Conservation (phyloP, 257 asterid species). For the Fraxinus quadrangulata region DNA sequence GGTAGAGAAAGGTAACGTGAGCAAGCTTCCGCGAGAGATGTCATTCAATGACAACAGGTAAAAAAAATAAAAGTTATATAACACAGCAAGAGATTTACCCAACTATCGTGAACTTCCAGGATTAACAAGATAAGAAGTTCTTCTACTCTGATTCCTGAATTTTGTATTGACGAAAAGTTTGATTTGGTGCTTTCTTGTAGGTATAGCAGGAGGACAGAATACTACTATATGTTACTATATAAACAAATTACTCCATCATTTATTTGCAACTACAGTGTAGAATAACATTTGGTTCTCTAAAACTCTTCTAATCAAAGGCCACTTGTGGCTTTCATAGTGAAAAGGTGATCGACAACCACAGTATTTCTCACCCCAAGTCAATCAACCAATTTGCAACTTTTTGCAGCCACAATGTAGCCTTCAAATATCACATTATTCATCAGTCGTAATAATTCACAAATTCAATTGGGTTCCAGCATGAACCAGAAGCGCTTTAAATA, state of each 20-base stretch:
- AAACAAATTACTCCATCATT: neutral
- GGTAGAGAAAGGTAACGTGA: too few relatives aligned
- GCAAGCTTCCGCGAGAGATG: neutral
- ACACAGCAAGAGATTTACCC: neutral
- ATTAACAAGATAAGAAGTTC: neutral
- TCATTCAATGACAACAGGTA: neutral
- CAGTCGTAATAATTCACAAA: neutral
- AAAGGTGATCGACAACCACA: neutral
- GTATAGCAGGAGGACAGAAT: neutral
- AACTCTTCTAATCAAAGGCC: neutral
- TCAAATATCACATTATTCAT: neutral
- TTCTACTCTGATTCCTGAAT: neutral
- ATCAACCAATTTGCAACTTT: neutral
- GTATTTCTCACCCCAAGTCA: slow-evolving; percentile 2
- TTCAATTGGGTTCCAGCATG: neutral
- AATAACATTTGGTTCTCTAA: neutral
- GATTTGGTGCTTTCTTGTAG: neutral
- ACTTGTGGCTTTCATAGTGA: neutral
- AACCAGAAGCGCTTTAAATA: neutral
- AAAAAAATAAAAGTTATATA: neutral
- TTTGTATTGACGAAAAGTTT: neutral
- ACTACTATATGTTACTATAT: neutral
- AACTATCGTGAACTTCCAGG: neutral
- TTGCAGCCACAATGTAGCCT: neutral
- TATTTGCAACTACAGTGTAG: neutral